Percentiles rank a stretch among this genome's conserved stretches.
phyloP scores from a whole-genome alignment of 306 rosid genomes.

The Cucurbita pepo region DNA sequence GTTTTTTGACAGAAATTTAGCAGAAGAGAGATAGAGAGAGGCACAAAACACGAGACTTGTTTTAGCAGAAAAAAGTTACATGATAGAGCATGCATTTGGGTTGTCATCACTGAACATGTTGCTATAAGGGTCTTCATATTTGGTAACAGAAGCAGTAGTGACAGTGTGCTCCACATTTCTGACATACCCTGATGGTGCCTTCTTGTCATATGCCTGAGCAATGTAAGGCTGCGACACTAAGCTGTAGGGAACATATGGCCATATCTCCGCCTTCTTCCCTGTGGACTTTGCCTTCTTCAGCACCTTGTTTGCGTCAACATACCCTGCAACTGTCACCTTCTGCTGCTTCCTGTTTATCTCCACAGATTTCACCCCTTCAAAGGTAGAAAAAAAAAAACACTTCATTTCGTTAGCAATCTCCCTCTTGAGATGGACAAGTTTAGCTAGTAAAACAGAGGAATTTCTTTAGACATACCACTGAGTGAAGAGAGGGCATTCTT shows the following conservation, averaged over 20 bases:
- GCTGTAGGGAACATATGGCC: constrained; percentile 92
- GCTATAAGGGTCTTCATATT: constrained; percentile 72
- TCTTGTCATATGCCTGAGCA: constrained; percentile 80
- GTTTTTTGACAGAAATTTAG: not conserved
- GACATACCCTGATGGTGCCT: constrained; percentile 92
- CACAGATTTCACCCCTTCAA: constrained; percentile 79
- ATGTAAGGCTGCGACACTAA: constrained; percentile 76
- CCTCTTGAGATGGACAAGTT: too few species aligned
- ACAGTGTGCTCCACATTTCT: constrained; percentile 48
- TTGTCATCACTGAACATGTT: constrained; percentile 94
- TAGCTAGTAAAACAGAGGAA: not conserved
- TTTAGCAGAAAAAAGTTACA: constrained; percentile 23
- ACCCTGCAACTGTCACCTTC: constrained; percentile 75
- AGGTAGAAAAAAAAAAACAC: not conserved
- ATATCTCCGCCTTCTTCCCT: constrained; percentile 80
- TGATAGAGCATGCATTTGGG: constrained; percentile 90
- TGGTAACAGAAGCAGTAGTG: constrained; percentile 30
- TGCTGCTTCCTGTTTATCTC: constrained; percentile 91
- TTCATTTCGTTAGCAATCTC: not conserved
- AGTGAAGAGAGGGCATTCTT: constrained; percentile 74
- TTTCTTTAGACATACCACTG: constrained; percentile 38
- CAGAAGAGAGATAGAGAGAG: not conserved
- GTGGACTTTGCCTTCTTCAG: constrained; percentile 87
- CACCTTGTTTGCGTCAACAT: constrained; percentile 80
- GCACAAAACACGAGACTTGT: not conserved